Evolutionary conservation across 305 asterid species (phyloP).

Genomic region (Rubia occidens): DNA sequence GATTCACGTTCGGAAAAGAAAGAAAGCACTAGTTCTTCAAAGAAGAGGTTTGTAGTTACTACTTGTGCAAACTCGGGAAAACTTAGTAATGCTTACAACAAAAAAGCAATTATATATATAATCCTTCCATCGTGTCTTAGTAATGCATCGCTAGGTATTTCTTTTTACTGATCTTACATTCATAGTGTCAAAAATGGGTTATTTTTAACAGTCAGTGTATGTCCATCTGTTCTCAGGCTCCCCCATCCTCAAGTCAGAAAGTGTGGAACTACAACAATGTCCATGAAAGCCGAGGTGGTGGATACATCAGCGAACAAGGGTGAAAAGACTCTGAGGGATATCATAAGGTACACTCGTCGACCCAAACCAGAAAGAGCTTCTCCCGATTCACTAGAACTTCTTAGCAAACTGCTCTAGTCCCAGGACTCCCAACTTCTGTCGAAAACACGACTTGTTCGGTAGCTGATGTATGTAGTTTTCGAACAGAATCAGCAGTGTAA

Average conservation of each 20-base stretch:
- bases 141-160: neutral
- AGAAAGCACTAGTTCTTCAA: constrained; percentile 9
- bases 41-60: constrained; percentile 10
- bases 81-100: too few relatives aligned
- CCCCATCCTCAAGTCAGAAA: constrained; percentile 3
- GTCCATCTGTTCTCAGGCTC: constrained; percentile 14
- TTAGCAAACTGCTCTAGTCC: neutral
- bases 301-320: neutral
- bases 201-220: neutral
- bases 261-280: neutral
- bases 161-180: neutral
- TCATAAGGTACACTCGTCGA: neutral
- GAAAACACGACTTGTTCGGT: neutral
- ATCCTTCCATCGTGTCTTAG: too few relatives aligned
- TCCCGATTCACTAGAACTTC: neutral
- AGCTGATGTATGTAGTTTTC: neutral
- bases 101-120: too few relatives aligned
- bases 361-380: neutral
- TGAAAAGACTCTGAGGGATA: neutral
- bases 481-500: neutral
- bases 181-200: neutral
- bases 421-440: neutral
- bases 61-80: too few relatives aligned
- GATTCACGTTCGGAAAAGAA: neutral
- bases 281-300: neutral